Evolutionary conservation across 176 grass and related monocot genomes (phyloP), one percentile per base, ranked within the genome.

Genomic region (Miscanthus lutarioriparius): DNA sequence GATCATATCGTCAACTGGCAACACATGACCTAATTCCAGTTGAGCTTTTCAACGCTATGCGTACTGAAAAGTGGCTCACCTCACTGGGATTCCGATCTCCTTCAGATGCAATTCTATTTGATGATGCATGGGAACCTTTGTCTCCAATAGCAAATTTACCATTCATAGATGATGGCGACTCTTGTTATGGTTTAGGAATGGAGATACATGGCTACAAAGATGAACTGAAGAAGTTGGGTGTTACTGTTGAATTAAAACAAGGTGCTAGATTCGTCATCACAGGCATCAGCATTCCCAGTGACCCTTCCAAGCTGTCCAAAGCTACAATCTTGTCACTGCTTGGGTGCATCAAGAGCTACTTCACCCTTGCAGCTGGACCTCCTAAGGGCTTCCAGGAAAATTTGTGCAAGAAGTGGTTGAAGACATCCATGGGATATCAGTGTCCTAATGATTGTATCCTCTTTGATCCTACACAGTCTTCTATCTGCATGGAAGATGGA

Each of bases 141-240:
- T 79, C 81, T 78, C n/a, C 64, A 10, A 65, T 97, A 75, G 85
- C 91, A 64, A 70, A n/a, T 12, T 68, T 97, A 40, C 91, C 94
- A 8, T 86, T 97, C 39, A 91, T 97, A 70, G 77, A 91, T 71
- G 65, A 75, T 63, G 48, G 69, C 43, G 77, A 83, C 15, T 77
- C 76, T 23, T 38, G 8, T 61, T 11, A 84, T 76, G 82, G 88
- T 33, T 71, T 83, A 41, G 75, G 82, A 64, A 73, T 80, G 17
- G 75, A 93, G 10, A 88, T 97, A 17, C 36, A 88, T 85, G 51
- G 6, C 25, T 92, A 94, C n/a, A 97, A 92, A 72, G 44, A 90
- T 45, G 91, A 87, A 67, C 89, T 97, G 1, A 76, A 53, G 78
- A 23, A 54, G 3, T 70, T 96, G n/a, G 89, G 88, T 41, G 91